Base-by-base conservation (phyloP, 495 filamentous ascomycete species). In the Evernia prunastri region DNA sequence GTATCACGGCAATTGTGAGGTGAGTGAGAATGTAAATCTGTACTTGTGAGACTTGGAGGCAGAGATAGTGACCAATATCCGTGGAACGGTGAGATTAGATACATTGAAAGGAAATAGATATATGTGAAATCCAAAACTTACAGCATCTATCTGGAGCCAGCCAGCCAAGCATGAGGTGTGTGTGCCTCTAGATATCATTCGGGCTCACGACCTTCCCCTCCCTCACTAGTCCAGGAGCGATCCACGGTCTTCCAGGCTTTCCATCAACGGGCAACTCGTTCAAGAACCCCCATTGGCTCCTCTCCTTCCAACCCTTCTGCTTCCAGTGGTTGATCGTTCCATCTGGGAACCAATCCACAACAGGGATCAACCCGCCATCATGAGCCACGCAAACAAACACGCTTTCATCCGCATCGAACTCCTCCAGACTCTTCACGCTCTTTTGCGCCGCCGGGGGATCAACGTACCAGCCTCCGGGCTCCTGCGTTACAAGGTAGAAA, bases 381-480 rank as follows among this genome's bases (percentile, higher is more conserved):
- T 87, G 84, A 8, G 82, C 80, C n/a, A 80, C 72, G 2, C 79
- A 69, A 11, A 84, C 73, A 31, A 86, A 70, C 1, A 84, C 71
- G 60, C 81, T 76, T 0, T 79, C 75, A n/a, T 77, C 68, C 11
- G 78, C 81, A 66, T 87, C 84, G 11, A 75, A 70, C 43, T 78
- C 72, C 63, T 80, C 75, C 40, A 83, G 40, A 58, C 76, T 79
- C 13, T 68, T 70, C 27, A 80, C 73, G n/a, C 75, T 79, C 25
- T 74, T 72, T 2, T 69, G 59, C 3, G 73, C 61, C 49, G 71
- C 60, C 4, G 59, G 37, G 6, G 70, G 70, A 36, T 72, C 70
- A 25, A 64, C 56, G 51, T 72, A 73, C 62, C 68, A 71, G 13
- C 56, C 61, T 33, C 63, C 58, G 35, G 61, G 42, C 10, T 67